Percentiles rank a stretch among this genome's conserved stretches.
Evolutionary conservation across 768 basidiomycete genomes (phyloP).

Genomic region (Piloderma croceum): DNA sequence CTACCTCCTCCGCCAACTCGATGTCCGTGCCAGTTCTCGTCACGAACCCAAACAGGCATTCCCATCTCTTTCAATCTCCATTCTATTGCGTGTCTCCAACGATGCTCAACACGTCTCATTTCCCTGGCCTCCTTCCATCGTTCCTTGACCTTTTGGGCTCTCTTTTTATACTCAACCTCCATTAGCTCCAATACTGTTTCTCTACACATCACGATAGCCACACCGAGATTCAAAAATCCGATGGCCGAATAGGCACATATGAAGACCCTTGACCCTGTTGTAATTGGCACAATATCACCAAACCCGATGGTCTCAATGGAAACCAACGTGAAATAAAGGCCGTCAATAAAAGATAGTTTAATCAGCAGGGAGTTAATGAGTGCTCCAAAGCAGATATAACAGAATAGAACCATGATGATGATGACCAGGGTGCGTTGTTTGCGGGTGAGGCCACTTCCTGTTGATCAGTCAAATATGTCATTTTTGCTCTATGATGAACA

Average conservation of each 20-base stretch:
- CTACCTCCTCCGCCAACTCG: slow-evolving; percentile 52
- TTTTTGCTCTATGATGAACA: not conserved
- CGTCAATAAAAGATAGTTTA: slow-evolving; percentile 56
- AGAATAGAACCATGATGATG: slow-evolving; percentile 66
- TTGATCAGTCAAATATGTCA: not conserved
- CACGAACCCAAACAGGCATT: slow-evolving; percentile 39
- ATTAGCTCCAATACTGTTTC: slow-evolving; percentile 59
- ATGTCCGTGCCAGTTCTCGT: slow-evolving; percentile 35
- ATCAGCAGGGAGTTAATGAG: slow-evolving; percentile 51
- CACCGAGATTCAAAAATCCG: slow-evolving; percentile 5
- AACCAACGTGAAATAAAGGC: slow-evolving; percentile 72
- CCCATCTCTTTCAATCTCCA: slow-evolving; percentile 26
- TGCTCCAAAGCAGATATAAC: slow-evolving; percentile 70
- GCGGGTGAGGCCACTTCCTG: slow-evolving; percentile 74
- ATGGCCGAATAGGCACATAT: slow-evolving; percentile 40
- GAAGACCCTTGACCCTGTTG: slow-evolving; percentile 51
- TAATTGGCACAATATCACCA: slow-evolving; percentile 63
- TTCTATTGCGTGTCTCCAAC: slow-evolving; percentile 7
- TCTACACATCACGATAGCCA: slow-evolving; percentile 50
- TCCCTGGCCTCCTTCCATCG: slow-evolving; percentile 33
- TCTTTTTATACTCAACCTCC: slow-evolving; percentile 65
- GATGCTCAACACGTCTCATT: slow-evolving; percentile 7
- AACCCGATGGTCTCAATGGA: slow-evolving; percentile 73
- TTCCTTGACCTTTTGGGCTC: slow-evolving; percentile 64
- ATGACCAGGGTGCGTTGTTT: slow-evolving; percentile 79